Conservation (phyloP, 345 rosid species). For the Linum trigynum region DNA sequence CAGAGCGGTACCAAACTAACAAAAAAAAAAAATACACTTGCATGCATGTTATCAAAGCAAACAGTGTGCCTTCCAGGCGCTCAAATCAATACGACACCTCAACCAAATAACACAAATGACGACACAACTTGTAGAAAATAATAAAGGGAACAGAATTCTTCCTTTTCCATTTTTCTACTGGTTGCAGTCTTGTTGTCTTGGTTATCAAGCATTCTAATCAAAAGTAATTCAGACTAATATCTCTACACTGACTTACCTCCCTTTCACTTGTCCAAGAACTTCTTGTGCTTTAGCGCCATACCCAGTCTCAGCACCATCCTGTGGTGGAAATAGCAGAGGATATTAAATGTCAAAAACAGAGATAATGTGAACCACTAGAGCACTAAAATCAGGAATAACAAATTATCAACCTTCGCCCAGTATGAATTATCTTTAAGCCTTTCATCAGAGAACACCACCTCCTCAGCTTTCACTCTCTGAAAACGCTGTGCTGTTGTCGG, state of each 20-base stretch:
- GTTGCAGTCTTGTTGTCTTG: not conserved
- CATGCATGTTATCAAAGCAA: too few relatives aligned
- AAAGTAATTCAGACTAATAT: not conserved
- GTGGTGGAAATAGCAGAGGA: constrained; percentile 3
- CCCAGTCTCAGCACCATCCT: constrained; percentile 79
- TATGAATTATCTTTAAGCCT: constrained; percentile 88
- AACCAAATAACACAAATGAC: too few relatives aligned
- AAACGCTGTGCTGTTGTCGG: constrained; percentile 52
- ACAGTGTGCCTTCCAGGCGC: too few relatives aligned
- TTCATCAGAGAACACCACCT: constrained; percentile 51
- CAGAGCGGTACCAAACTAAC: too few relatives aligned
- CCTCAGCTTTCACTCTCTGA: constrained; percentile 75
- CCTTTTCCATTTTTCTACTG: not conserved
- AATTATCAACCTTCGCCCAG: constrained; percentile 65
- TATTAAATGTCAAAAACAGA: not conserved
- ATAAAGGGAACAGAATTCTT: too few relatives aligned
- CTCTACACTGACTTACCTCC: constrained; percentile 45
- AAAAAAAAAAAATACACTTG: too few relatives aligned
- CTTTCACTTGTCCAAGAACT: constrained; percentile 88
- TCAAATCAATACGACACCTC: too few relatives aligned
- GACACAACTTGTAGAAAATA: too few relatives aligned
- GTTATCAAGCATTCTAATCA: not conserved
- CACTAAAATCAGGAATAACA: constrained; percentile 5
- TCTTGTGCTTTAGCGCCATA: constrained; percentile 97
- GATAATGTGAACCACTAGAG: not conserved